A percentile compares a stretch with the other conserved stretches of the same genome.
phyloP scores from a whole-genome alignment of 495 filamentous ascomycete species.

The Friedmanniomyces simplex region DNA sequence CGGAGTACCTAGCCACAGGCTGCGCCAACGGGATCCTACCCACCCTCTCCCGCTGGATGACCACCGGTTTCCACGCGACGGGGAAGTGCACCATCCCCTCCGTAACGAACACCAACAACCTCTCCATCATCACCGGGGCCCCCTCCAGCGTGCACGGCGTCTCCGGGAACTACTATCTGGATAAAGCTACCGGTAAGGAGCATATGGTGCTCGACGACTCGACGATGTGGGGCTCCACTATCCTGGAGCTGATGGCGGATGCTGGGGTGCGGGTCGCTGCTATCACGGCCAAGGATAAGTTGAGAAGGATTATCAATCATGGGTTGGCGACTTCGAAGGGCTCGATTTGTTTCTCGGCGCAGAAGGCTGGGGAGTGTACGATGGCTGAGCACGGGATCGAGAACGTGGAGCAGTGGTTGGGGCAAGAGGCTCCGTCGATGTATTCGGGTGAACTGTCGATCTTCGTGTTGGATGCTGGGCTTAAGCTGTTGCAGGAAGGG shows the following conservation, averaged over 20 bases:
- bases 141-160: constrained; percentile 30
- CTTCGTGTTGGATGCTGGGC: constrained; percentile 34
- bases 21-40: constrained; percentile 27
- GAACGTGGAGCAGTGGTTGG: constrained; percentile 30
- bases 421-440: constrained; percentile 25
- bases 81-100: constrained; percentile 33
- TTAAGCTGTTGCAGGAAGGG: constrained; percentile 31
- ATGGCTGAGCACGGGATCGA: constrained; percentile 14
- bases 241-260: constrained; percentile 30
- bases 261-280: constrained; percentile 32
- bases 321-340: constrained; percentile 20
- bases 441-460: constrained; percentile 33
- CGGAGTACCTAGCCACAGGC: constrained; percentile 27
- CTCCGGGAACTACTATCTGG: constrained; percentile 33
- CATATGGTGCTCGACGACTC: constrained; percentile 32
- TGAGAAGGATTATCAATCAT: constrained; percentile 29
- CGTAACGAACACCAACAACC: constrained; percentile 33
- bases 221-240: constrained; percentile 27
- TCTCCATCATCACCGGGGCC: constrained; percentile 32
- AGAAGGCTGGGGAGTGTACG: constrained; percentile 19
- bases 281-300: constrained; percentile 34
- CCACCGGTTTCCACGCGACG: constrained; percentile 28
- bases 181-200: constrained; percentile 28
- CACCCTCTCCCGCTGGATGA: too few relatives aligned
- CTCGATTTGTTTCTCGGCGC: constrained; percentile 32